phyloP scores from a whole-genome alignment of 305 asterid species.

The Rubia peregrina region DNA sequence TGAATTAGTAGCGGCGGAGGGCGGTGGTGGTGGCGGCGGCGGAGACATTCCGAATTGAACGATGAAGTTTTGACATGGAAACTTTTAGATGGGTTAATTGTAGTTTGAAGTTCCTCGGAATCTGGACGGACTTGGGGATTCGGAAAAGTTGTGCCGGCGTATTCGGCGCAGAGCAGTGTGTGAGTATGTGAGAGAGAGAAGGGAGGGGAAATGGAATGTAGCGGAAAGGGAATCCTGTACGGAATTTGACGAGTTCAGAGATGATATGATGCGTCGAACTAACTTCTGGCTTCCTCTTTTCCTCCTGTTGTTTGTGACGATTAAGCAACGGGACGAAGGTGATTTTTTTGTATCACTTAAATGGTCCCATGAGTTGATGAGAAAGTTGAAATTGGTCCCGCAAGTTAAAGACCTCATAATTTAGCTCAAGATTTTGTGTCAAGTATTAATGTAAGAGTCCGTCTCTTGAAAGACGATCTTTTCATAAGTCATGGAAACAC shows the following conservation, averaged over 20 bases:
- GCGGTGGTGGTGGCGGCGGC: conserved; percentile 3
- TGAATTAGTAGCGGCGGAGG: conserved; percentile 12
- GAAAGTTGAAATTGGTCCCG: too few species aligned
- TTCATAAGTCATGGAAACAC: too few species aligned
- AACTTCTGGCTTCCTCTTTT: not conserved
- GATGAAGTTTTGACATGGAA: conserved; percentile 2
- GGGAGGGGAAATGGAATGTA: not conserved
- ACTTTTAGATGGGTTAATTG: not conserved
- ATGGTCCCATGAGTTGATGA: too few species aligned
- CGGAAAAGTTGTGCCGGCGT: conserved; percentile 2
- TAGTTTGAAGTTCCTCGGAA: too few species aligned
- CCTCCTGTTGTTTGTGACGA: not conserved
- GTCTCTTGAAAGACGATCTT: too few species aligned
- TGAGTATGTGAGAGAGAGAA: not conserved
- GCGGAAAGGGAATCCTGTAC: not conserved
- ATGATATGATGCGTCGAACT: not conserved
- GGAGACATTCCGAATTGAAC: conserved; percentile 4
- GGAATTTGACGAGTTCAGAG: conserved; percentile 4
- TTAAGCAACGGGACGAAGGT: not conserved
- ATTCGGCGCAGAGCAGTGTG: not conserved
- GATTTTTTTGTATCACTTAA: too few species aligned
- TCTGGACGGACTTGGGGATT: not conserved
- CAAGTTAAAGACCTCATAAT: too few species aligned
- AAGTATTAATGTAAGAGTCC: too few species aligned
- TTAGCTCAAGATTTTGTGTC: too few species aligned